Conservation (phyloP, 1,284 basidiomycete genomes). For the Sporisorium iseilematis-ciliati region DNA sequence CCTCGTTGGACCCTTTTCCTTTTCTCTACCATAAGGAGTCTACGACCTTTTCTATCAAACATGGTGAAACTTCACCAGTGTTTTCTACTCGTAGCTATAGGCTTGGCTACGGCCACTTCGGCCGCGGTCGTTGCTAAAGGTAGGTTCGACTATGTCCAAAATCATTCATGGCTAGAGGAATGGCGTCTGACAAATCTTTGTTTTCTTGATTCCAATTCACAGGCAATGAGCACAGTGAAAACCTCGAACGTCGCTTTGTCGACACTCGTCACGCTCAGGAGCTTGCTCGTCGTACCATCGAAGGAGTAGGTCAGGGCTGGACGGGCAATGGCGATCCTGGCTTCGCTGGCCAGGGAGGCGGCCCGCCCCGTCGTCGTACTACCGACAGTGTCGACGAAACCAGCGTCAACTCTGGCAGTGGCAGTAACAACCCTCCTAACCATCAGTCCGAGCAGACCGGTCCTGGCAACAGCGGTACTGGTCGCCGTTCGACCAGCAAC, state of each 20-base stretch:
- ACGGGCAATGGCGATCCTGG: background rate
- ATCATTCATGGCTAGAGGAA: too few species aligned
- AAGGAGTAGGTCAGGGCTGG: background rate
- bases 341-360: too few species aligned
- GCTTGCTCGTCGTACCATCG: background rate
- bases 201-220: background rate
- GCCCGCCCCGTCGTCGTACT: too few species aligned
- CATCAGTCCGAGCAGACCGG: too few species aligned
- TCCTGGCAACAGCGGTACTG: background rate
- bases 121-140: constrained; percentile 8
- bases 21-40: background rate
- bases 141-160: too few species aligned
- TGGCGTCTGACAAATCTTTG: too few species aligned
- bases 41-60: constrained; percentile 1
- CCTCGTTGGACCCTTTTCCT: background rate
- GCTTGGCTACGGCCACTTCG: constrained; percentile 8
- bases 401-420: too few species aligned
- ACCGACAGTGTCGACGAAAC: too few species aligned
- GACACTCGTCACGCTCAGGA: background rate
- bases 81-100: constrained; percentile 13
- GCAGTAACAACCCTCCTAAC: too few species aligned
- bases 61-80: constrained; percentile 19
- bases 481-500: background rate
- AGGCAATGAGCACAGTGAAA: background rate
- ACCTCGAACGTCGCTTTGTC: constrained; percentile 1